Conservation (phyloP, 2,329 filamentous ascomycete genomes). For the Colletotrichum graminicola region DNA sequence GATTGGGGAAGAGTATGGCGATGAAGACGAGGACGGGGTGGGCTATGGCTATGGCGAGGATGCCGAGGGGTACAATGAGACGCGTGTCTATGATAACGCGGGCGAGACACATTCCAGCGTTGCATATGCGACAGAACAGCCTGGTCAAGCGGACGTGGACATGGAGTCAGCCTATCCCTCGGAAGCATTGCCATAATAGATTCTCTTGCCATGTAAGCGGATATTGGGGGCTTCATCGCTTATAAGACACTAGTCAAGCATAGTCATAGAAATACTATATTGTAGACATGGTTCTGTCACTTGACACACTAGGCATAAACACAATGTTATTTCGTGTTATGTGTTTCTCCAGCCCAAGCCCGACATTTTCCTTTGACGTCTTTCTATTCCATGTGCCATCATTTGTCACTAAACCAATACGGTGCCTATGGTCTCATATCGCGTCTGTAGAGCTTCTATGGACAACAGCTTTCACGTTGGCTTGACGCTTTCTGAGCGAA, state of each 20-base stretch:
- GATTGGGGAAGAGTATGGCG: conserved; percentile 40
- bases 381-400: neutral
- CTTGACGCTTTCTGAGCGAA: neutral
- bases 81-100: conserved; percentile 45
- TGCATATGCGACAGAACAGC: neutral
- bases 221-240: too few species aligned
- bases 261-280: neutral
- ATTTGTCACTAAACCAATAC: neutral
- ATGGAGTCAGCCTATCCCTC: conserved; percentile 33
- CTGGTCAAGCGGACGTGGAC: conserved; percentile 10
- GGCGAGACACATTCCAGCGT: conserved; percentile 41
- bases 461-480: neutral
- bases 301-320: neutral
- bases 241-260: neutral
- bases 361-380: neutral
- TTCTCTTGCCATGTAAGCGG: neutral
- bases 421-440: neutral
- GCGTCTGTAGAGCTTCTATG: neutral
- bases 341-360: neutral
- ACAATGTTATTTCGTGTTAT: neutral
- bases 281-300: neutral
- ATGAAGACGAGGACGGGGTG: conserved; percentile 44
- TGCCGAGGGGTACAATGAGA: conserved; percentile 45
- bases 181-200: conserved; percentile 7
- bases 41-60: conserved; percentile 47